Evolutionary conservation across 2,329 filamentous ascomycete species (phyloP), one percentile per base, ranked within the genome.

Genomic region (Fusarium hainanense): DNA sequence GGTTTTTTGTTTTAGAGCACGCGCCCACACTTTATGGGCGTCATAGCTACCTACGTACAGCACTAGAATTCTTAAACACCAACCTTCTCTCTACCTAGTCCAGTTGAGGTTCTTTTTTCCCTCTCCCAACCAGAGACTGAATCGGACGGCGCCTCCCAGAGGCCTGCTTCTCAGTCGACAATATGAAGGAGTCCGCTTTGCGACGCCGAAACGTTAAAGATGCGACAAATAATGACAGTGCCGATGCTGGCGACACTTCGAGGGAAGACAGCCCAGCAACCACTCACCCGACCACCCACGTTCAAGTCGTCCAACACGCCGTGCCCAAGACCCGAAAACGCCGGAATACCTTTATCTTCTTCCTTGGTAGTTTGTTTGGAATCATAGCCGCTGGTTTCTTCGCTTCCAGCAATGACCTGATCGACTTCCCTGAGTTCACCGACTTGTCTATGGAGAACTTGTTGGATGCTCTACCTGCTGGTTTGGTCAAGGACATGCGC

Each of bases 301-400:
- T 85, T 57, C 82, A 83, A 61, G 77, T 85, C 43, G 77, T 85
- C 66, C 80, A 83, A 58, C 79, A 82, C 57, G 77, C 73, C 60
- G 77, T 74, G 23, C 78, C 81, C 13, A 87, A 86, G 72, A 84
- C 82, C 54, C 87, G 88, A 68, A 97, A 95, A 81, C 88, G 93
- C 72, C 89, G 90, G 67, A 92, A 89, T 79, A 90, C 90, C 4
- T 89, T 97, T 76, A 92, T 98, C 28, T 98, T 99, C 80, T 83
- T 91, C 12, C 85, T 99, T 21, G 96, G 96, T 32, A 93, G 94
- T 42, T 76, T 99, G n/a, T 95, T 96, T 74, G 96, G 96, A 14
- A 87, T 99, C 58, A 82, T 97, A n/a, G 86, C 91, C 4, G 96
- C 96, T 3, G 91, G 94, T 30, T 94, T 97, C 80, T 96, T 99